Evolutionary conservation across 78 protist genomes (phyloP).

Genomic region (Dictyostelium intermedium): DNA sequence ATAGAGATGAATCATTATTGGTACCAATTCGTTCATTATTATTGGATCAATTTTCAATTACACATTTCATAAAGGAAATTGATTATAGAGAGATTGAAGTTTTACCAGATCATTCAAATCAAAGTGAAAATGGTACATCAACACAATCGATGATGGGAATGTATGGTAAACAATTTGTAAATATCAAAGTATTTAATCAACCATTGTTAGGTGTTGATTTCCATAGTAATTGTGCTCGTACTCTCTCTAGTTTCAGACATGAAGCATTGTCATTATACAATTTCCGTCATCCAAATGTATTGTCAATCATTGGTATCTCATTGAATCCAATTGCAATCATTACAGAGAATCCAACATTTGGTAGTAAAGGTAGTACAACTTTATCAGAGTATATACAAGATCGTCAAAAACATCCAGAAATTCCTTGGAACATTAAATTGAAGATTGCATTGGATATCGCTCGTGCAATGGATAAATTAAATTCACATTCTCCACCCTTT

Average conservation of each 20-base stretch:
- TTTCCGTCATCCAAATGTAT: constrained; percentile 41
- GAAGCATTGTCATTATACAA: constrained; percentile 35
- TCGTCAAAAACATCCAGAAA: constrained; percentile 66
- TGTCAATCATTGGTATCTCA: constrained; percentile 47
- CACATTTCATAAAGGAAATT: constrained; percentile 25
- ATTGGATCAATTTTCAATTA: constrained; percentile 9
- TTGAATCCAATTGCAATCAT: constrained; percentile 55
- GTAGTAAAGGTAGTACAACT: constrained; percentile 31
- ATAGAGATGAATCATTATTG: neutral
- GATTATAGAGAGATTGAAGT: constrained; percentile 47
- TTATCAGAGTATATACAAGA: constrained; percentile 53
- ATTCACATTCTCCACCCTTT: constrained; percentile 41
- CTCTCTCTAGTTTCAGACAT: constrained; percentile 20
- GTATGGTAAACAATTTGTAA: constrained; percentile 28
- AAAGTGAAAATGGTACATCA: neutral
- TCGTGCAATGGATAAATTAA: constrained; percentile 23
- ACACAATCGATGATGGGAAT: constrained; percentile 37
- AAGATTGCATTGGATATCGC: constrained; percentile 71
- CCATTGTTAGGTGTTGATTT: constrained; percentile 8
- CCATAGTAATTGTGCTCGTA: neutral
- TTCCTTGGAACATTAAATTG: constrained; percentile 48
- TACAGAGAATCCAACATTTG: constrained; percentile 63
- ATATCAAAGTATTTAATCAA: constrained; percentile 31
- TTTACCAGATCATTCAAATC: neutral
- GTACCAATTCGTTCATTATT: neutral